Conservation (phyloP, 169 alveolate genomes). For the Plasmodium gallinaceum region DNA sequence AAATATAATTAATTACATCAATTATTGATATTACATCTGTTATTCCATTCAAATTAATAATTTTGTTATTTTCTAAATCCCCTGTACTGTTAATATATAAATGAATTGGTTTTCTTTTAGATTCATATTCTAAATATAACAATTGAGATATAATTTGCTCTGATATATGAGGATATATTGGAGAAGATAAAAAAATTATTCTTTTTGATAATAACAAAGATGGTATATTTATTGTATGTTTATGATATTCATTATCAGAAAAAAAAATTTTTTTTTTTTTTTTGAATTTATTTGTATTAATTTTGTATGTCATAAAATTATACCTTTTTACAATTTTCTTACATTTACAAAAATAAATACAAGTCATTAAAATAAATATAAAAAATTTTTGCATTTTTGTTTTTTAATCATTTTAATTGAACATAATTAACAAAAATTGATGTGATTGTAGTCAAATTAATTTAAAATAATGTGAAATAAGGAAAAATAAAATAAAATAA, state of each 20-base stretch:
- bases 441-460: too few relatives aligned
- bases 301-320: constrained; percentile 29
- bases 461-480: too few relatives aligned
- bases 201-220: constrained; percentile 81
- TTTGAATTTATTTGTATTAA: background rate
- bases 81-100: constrained; percentile 82
- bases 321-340: constrained; percentile 12
- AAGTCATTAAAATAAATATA: background rate
- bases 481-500: too few relatives aligned
- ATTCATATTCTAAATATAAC: constrained; percentile 82
- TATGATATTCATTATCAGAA: constrained; percentile 34
- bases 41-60: constrained; percentile 75
- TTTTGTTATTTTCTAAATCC: constrained; percentile 74
- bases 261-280: background rate
- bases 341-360: constrained; percentile 35
- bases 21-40: constrained; percentile 82
- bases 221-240: constrained; percentile 55
- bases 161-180: constrained; percentile 82
- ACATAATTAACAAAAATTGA: too few relatives aligned
- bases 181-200: constrained; percentile 81
- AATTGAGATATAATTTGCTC: constrained; percentile 81
- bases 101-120: constrained; percentile 83
- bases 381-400: constrained; percentile 16
- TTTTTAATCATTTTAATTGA: too few relatives aligned
- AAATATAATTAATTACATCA: constrained; percentile 81